These are phyloP conservation scores for Debaryomyces psychrophilus DNA, from an alignment of 1,139 yeast species.

Conservation along the genomic window DNA sequence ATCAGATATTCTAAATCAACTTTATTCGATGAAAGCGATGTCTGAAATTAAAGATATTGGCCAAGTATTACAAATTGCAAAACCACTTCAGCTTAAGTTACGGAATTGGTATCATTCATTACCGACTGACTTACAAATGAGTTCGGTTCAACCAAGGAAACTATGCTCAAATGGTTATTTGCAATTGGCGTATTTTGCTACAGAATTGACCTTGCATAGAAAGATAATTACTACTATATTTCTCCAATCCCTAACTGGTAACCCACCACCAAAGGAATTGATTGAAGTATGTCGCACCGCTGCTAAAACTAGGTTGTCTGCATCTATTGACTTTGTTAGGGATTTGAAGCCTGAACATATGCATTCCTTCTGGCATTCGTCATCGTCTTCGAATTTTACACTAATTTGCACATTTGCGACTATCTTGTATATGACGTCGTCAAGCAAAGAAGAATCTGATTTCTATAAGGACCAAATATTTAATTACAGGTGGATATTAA, in stretches of 20 bases:
- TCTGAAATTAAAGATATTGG: constrained; percentile 58
- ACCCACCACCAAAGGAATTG: constrained; percentile 56
- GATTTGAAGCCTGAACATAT: constrained; percentile 79
- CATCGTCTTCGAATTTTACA: constrained; percentile 75
- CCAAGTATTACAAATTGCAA: constrained; percentile 71
- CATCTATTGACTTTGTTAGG: constrained; percentile 79
- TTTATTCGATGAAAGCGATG: constrained; percentile 72
- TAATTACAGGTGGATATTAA: constrained; percentile 74
- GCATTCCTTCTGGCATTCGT: constrained; percentile 86
- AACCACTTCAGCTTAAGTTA: constrained; percentile 78
- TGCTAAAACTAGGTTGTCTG: constrained; percentile 76
- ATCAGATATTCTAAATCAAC: constrained; percentile 68
- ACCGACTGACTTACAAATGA: constrained; percentile 72
- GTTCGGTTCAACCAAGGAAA: constrained; percentile 59
- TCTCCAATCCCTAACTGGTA: constrained; percentile 42
- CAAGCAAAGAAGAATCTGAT: constrained; percentile 60
- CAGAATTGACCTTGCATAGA: constrained; percentile 82
- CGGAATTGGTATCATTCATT: constrained; percentile 85
- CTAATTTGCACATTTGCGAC: constrained; percentile 88
- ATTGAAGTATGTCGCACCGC: constrained; percentile 79
- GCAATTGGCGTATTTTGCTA: constrained; percentile 83
- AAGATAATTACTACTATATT: constrained; percentile 67
- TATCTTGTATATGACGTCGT: constrained; percentile 65
- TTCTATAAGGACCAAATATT: constrained; percentile 68
- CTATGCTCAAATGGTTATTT: constrained; percentile 72